These are phyloP conservation scores for Hypoxylon sp. DNA, from an alignment of 2,329 filamentous ascomycete species.

Conservation along the genomic window DNA sequence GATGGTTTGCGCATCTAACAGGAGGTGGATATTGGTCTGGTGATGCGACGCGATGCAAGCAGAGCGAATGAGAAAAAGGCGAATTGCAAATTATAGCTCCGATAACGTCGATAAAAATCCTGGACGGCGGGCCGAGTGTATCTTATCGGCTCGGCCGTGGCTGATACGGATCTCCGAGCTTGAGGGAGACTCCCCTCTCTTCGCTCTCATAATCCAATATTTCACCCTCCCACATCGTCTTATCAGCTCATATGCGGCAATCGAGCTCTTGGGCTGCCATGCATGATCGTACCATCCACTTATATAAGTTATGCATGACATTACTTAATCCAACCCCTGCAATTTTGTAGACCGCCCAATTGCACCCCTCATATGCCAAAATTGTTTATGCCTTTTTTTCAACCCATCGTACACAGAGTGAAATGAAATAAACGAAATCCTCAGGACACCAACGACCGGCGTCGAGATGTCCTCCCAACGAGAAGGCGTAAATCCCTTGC, in stretches of 20 bases:
- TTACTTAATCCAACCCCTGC: constrained; percentile 6
- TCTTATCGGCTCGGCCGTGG: constrained; percentile 23
- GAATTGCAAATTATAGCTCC: constrained; percentile 38
- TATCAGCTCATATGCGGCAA: background rate
- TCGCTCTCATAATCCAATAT: background rate
- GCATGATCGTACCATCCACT: background rate
- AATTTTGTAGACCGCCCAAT: constrained; percentile 1
- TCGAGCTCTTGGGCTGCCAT: background rate
- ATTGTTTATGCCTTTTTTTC: background rate
- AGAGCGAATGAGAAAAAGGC: constrained; percentile 23
- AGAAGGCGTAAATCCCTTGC: constrained; percentile 64
- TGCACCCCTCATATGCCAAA: background rate
- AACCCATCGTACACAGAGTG: constrained; percentile 3
- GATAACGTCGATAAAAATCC: constrained; percentile 33
- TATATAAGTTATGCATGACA: background rate
- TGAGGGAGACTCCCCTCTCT: too few relatives aligned
- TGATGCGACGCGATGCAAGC: constrained; percentile 28
- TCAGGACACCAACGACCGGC: too few relatives aligned
- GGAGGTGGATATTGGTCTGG: constrained; percentile 5
- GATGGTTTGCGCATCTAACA: constrained; percentile 25
- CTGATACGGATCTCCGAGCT: constrained; percentile 6
- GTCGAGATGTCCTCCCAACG: constrained; percentile 54
- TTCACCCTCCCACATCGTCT: constrained; percentile 15
- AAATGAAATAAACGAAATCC: constrained; percentile 6
- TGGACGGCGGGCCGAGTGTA: constrained; percentile 12